Evolutionary conservation across 768 basidiomycete species (phyloP).

Genomic region (Collybia nuda): DNA sequence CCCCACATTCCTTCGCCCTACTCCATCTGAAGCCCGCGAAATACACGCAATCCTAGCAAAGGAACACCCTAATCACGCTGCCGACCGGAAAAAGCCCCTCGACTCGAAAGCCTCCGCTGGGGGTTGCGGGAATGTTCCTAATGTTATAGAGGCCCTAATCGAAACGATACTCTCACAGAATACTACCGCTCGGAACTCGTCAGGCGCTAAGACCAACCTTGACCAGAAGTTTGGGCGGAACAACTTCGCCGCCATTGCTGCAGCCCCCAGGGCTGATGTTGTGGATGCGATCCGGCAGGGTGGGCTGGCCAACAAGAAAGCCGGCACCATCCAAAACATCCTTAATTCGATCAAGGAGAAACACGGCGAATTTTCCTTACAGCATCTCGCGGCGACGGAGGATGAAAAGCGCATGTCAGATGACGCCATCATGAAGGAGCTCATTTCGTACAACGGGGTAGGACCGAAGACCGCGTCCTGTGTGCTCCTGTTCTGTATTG

Average conservation of each 20-base stretch:
- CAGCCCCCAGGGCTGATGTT: conserved; percentile 39
- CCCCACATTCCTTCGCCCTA: conserved; percentile 43
- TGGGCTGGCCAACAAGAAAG: conserved; percentile 62
- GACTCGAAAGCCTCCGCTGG: conserved; percentile 34
- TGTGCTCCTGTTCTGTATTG: conserved; percentile 59
- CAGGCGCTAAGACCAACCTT: conserved; percentile 47
- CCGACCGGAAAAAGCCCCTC: conserved; percentile 24
- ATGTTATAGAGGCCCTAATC: conserved; percentile 59
- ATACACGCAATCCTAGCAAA: conserved; percentile 40
- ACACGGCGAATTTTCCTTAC: conserved; percentile 56
- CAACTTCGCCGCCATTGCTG: conserved; percentile 48
- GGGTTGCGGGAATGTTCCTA: conserved; percentile 46
- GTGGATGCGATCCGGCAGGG: conserved; percentile 51
- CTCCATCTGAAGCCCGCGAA: conserved; percentile 36
- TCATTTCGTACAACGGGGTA: conserved; percentile 56
- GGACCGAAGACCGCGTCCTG: conserved; percentile 67
- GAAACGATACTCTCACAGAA: conserved; percentile 63
- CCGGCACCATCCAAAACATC: conserved; percentile 50
- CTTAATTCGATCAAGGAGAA: conserved; percentile 39
- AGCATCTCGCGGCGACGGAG: conserved; percentile 41
- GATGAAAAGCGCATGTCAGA: conserved; percentile 31
- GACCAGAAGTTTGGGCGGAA: conserved; percentile 50
- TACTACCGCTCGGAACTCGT: conserved; percentile 49
- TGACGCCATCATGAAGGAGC: conserved; percentile 54
- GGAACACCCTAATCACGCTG: conserved; percentile 31